Conservation (phyloP, 2,329 filamentous ascomycete genomes). For the Aspergillus calidoustus region DNA sequence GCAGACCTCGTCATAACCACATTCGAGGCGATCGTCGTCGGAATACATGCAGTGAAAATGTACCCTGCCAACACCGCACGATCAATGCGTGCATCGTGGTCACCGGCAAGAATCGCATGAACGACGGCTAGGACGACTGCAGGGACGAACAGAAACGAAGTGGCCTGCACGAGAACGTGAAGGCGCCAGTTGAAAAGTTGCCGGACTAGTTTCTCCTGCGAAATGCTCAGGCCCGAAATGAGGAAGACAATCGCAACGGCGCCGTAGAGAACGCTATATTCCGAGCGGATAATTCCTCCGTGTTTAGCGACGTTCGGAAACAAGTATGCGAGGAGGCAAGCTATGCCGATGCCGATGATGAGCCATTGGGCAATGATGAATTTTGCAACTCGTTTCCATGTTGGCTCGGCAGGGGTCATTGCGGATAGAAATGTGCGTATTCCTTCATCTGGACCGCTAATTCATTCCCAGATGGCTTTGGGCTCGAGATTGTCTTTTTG, state of each 20-base stretch:
- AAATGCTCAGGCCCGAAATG: conserved; percentile 71
- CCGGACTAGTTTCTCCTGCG: conserved; percentile 62
- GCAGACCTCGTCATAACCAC: conserved; percentile 74
- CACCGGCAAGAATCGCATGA: conserved; percentile 56
- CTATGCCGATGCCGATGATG: conserved; percentile 63
- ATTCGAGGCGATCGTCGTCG: conserved; percentile 74
- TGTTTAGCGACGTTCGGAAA: conserved; percentile 57
- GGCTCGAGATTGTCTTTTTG: not conserved
- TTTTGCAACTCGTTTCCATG: conserved; percentile 26
- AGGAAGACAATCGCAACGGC: conserved; percentile 72
- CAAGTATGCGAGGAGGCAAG: conserved; percentile 59
- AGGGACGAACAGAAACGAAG: conserved; percentile 70
- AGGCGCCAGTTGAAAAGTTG: conserved; percentile 71
- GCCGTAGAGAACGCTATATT: conserved; percentile 65
- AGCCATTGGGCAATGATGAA: conserved; percentile 64
- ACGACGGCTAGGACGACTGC: conserved; percentile 63
- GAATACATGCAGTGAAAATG: conserved; percentile 68
- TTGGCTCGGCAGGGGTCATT: conserved; percentile 14
- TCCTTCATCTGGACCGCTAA: not conserved
- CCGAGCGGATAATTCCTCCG: conserved; percentile 45
- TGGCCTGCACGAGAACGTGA: conserved; percentile 69
- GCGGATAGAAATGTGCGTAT: not conserved
- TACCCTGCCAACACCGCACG: conserved; percentile 69
- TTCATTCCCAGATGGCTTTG: not conserved
- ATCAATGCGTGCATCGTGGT: conserved; percentile 57